phyloP scores from a whole-genome alignment of 345 rosid genomes.

The Pseudoturritis turrita region DNA sequence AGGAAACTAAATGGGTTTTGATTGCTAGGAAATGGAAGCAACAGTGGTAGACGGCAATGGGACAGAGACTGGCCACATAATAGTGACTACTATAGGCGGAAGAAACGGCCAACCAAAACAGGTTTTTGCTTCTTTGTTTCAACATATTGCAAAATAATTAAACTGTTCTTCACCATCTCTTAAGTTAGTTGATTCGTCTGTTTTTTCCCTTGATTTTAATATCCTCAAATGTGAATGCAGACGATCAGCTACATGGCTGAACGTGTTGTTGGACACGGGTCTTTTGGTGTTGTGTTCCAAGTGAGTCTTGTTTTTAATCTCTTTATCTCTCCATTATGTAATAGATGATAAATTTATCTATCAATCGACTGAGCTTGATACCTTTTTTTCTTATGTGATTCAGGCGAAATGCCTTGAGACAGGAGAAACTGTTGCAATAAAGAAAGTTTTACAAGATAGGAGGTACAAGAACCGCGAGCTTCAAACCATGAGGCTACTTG shows the following conservation, averaged over 20 bases:
- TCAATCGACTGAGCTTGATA: not conserved
- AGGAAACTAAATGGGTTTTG: not conserved
- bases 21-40: conserved; percentile 88
- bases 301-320: conserved; percentile 32
- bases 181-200: not conserved
- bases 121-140: conserved; percentile 36
- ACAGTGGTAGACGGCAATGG: conserved; percentile 80
- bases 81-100: conserved; percentile 96
- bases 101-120: conserved; percentile 94
- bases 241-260: conserved; percentile 99
- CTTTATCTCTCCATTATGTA: not conserved
- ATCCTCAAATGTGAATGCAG: conserved; percentile 38
- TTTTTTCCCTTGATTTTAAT: not conserved
- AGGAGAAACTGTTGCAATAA: conserved; percentile 94
- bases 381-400: not conserved
- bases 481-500: conserved; percentile 97
- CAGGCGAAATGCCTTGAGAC: conserved; percentile 96
- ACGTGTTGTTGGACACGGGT: conserved; percentile 96
- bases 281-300: conserved; percentile 98
- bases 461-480: conserved; percentile 97
- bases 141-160: not conserved
- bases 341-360: not conserved
- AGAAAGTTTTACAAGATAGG: conserved; percentile 95
- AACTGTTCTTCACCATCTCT: not conserved
- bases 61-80: conserved; percentile 92